Base-by-base conservation (phyloP, 2,329 filamentous ascomycete species). In the Fusarium papillatum region DNA sequence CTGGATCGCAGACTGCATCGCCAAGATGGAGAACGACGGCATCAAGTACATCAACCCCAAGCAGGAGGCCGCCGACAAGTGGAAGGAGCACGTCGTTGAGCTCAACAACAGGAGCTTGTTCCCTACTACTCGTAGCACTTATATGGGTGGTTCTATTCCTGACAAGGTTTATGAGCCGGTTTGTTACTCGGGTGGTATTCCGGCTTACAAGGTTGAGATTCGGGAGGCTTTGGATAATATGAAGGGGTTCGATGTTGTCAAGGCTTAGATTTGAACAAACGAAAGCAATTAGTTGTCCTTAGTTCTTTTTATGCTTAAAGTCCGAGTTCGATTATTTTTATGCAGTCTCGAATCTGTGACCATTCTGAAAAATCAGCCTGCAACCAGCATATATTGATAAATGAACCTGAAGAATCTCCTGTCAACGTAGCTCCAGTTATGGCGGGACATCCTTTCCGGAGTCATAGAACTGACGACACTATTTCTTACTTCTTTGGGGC, bases 71-170 rank as follows among this genome's bases (percentile, higher is more conserved):
- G 84, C 87, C 10, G 79, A 85, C 7, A 77, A 82, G 7, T 92
- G 89, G 88, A 90, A 88, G 78, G 78, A 87, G 53, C 79, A 83
- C 13, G 84, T 91, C 29, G 76, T 87, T n/a, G 84, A 87, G 4
- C 64, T 89, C 3, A 87, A 85, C 59, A 81, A 90, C 76, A 76
- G 50, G 14, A 85, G 84, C 7, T 81, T 92, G 5, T 86, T 92
- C 69, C 88, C 88, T 0, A 87, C 83, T 0, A 86, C 86, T 0
- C 83, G 81, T 31, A 88, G 85, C 8, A 91, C 88, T 24, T 91
- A 90, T 72, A 89, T 91, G 87, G 90, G 90, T 4, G 87, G 86
- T 0, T 90, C 84, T 48, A 84, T 91, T 2, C 89, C 90, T 0
- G 89, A 86, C 0, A 91, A 91, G 82, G 76, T 84, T 1, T 84